A percentile compares a stretch with the other conserved stretches of the same genome.
These are phyloP conservation scores for Boletus tomentosulus DNA, from an alignment of 768 basidiomycete genomes.

Conservation along the genomic window DNA sequence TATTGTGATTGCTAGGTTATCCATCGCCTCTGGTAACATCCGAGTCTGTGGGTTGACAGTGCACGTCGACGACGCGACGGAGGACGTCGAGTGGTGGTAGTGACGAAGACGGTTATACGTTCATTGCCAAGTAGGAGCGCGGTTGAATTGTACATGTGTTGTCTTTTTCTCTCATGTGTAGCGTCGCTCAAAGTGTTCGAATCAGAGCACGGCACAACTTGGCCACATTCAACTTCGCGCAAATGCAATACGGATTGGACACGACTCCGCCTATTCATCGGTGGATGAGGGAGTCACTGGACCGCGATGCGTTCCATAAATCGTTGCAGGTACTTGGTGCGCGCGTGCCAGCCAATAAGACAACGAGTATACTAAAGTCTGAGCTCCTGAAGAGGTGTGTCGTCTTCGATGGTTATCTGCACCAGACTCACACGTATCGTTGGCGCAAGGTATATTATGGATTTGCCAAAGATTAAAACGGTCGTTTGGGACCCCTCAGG, in stretches of 20 bases:
- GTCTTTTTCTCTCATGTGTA: conserved; percentile 10
- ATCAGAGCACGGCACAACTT: neutral
- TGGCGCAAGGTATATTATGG: conserved; percentile 49
- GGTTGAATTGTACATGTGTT: no score
- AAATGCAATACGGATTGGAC: conserved; percentile 30
- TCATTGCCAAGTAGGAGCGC: neutral
- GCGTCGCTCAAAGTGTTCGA: neutral
- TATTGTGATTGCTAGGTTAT: conserved; percentile 57
- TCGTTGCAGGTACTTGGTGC: conserved; percentile 65
- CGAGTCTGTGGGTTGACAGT: conserved; percentile 91
- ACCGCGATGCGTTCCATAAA: conserved; percentile 62
- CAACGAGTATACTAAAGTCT: conserved; percentile 53
- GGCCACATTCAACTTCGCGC: neutral
- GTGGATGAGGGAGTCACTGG: conserved; percentile 50
- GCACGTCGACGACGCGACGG: conserved; percentile 75
- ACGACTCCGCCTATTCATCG: conserved; percentile 45
- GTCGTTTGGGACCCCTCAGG: conserved; percentile 51
- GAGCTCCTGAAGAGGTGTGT: conserved; percentile 57
- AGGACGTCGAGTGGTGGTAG: conserved; percentile 43
- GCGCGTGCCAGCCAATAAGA: conserved; percentile 53
- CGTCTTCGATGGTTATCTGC: neutral
- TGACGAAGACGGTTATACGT: neutral
- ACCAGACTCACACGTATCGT: conserved; percentile 8
- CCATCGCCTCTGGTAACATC: conserved; percentile 47
- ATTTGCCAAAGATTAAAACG: conserved; percentile 63